Evolutionary conservation across 192 early-diverging fungal species (phyloP), one percentile per base, ranked within the genome.

Genomic region (Entomortierella chlamydospora): DNA sequence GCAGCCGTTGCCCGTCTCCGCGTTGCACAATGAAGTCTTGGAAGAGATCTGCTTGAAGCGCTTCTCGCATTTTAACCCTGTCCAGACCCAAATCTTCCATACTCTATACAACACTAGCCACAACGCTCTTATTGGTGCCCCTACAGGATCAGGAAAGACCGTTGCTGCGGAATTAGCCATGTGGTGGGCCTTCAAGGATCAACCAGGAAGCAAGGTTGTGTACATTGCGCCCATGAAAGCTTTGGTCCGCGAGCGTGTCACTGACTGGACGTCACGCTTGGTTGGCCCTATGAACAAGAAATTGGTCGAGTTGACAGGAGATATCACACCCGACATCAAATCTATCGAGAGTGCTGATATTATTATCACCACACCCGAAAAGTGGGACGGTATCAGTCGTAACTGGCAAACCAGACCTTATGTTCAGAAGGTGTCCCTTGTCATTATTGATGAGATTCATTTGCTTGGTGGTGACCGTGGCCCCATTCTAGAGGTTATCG

Each of bases 401-500:
- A 92, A 89, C 47, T 98, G 96, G 92, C 89, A 96, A 60, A 91
- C 87, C n/a, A 88, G 97, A 50, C 90, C 86, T 13, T 99, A 98
- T 85, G 96, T 98, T 22, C 90, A 88, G 43, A 81, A 87, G 43
- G 95, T 99, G 26, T 93, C 95, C 12, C 82, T 93, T 49, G 93
- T 99, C 17, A 96, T 99, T 51, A 97, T 99, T 78, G 98, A 98
- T 84, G 98, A 99, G 87, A 99, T 99, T 54, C 97, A 99, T 81
- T 84, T 98, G 61, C 88, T 99, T 17, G 97, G 97, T 26, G 95
- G 95, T 22, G 98, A 99, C 74, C 93, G 96, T 67, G 98, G 98
- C 0, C 96, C 98, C 26, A 97, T 96, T 82, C 82, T 99, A 55
- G 98, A 99, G 72, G 95, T 97, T 15, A 98, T 99, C 83, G 96